These are phyloP conservation scores for Coniochaeta ligniaria DNA, from an alignment of 2,329 filamentous ascomycete species.

Conservation along the genomic window DNA sequence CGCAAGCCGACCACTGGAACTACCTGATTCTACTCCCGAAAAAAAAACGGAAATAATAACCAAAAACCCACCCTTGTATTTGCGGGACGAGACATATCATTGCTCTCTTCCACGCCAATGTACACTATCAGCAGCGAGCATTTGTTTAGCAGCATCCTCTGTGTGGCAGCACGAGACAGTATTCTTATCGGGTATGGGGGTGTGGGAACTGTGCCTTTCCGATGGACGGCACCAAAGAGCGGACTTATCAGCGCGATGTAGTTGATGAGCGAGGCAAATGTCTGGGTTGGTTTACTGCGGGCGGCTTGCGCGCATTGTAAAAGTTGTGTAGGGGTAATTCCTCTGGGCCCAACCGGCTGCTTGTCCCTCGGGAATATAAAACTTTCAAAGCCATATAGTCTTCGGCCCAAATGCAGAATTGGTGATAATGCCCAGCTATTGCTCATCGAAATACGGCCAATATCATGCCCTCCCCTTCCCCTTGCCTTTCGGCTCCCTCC, in stretches of 20 bases:
- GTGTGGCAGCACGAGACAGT: neutral
- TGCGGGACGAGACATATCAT: neutral
- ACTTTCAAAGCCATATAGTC: neutral
- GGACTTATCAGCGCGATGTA: neutral
- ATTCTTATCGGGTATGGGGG: neutral
- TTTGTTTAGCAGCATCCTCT: neutral
- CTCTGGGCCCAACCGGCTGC: neutral
- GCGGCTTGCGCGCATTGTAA: neutral
- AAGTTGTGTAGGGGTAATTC: neutral
- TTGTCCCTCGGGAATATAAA: neutral
- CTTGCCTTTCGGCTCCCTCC: conserved; percentile 43
- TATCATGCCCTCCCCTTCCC: conserved; percentile 24
- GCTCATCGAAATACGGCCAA: neutral
- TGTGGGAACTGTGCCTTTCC: neutral
- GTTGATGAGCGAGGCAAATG: neutral
- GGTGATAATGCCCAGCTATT: no score
- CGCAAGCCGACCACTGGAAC: conserved; percentile 1
- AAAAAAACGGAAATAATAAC: neutral
- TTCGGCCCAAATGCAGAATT: neutral
- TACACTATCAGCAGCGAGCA: conserved; percentile 2
- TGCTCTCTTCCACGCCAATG: neutral
- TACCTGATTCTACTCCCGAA: neutral
- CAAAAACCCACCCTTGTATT: neutral
- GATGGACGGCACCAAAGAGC: neutral
- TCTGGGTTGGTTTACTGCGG: neutral